These are phyloP conservation scores for Pestalotiopsis sp. DNA, from an alignment of 2,329 filamentous ascomycete genomes.

Conservation along the genomic window DNA sequence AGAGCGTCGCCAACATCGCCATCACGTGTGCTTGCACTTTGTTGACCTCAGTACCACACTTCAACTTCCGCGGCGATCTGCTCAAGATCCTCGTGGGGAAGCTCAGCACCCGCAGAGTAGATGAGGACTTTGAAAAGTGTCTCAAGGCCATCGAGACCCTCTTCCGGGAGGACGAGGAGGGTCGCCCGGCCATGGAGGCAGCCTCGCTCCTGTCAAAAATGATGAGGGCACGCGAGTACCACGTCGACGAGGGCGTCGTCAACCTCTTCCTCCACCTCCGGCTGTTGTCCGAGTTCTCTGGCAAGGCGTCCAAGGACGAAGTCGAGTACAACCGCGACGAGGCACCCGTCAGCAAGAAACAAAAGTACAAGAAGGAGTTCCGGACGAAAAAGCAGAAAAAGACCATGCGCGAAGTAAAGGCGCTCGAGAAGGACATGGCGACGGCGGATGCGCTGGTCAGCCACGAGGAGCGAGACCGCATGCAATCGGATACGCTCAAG, in stretches of 20 bases:
- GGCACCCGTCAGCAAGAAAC: constrained; percentile 51
- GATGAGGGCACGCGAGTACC: constrained; percentile 87
- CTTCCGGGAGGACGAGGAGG: constrained; percentile 87
- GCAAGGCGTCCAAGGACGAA: constrained; percentile 77
- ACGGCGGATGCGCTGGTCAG: constrained; percentile 88
- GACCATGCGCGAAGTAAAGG: constrained; percentile 79
- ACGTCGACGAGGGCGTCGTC: constrained; percentile 80
- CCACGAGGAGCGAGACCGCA: constrained; percentile 89
- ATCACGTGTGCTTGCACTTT: constrained; percentile 85
- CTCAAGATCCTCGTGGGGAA: constrained; percentile 86
- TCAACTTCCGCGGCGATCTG: constrained; percentile 91
- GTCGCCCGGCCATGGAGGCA: constrained; percentile 82
- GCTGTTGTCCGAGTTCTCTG: constrained; percentile 82
- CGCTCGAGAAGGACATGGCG: constrained; percentile 88
- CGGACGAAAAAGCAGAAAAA: constrained; percentile 88
- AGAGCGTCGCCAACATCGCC: constrained; percentile 70
- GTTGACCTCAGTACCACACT: constrained; percentile 83
- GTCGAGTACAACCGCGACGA: constrained; percentile 57
- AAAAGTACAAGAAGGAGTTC: constrained; percentile 79
- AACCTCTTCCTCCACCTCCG: constrained; percentile 91
- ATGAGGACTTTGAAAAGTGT: constrained; percentile 77
- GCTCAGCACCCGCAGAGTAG: constrained; percentile 71
- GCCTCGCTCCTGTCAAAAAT: constrained; percentile 86
- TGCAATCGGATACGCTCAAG: constrained; percentile 95
- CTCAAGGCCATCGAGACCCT: constrained; percentile 77